phyloP scores from a whole-genome alignment of 2,329 filamentous ascomycete species.

The Aphanocladium album region DNA sequence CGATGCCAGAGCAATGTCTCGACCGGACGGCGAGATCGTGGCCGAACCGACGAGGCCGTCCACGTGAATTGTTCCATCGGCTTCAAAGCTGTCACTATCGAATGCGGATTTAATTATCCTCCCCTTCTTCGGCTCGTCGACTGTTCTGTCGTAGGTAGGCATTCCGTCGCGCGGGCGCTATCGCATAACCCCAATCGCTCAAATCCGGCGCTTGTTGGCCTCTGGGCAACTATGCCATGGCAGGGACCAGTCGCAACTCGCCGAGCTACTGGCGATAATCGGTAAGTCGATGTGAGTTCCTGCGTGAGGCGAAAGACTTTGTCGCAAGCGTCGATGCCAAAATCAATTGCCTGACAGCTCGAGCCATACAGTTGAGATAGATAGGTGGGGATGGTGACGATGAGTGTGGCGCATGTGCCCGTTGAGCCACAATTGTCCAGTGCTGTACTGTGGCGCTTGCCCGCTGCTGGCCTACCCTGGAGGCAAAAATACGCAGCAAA shows the following conservation, averaged over 20 bases:
- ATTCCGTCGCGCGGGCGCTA: conserved; percentile 29
- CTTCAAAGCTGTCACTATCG: conserved; percentile 83
- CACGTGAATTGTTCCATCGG: conserved; percentile 78
- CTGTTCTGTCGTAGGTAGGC: conserved; percentile 43
- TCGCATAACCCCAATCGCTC: conserved; percentile 4
- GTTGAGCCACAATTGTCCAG: background rate
- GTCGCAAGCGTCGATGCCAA: background rate
- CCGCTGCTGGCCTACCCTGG: background rate
- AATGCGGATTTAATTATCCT: conserved; percentile 64
- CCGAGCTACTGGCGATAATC: no score
- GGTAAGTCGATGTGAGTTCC: background rate
- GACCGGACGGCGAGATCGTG: conserved; percentile 84
- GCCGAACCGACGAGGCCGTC: conserved; percentile 80
- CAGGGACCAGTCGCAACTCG: background rate
- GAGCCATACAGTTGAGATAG: background rate
- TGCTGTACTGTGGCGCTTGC: background rate
- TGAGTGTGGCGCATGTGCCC: background rate
- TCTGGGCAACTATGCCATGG: background rate
- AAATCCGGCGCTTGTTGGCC: background rate
- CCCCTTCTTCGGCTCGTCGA: conserved; percentile 47
- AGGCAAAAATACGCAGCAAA: no score
- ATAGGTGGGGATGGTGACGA: conserved; percentile 4
- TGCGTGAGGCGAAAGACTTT: background rate
- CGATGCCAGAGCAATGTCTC: conserved; percentile 87
- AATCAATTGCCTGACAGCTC: background rate